Evolutionary conservation across 495 filamentous ascomycete species (phyloP).

Genomic region (Coniosporium apollinis): DNA sequence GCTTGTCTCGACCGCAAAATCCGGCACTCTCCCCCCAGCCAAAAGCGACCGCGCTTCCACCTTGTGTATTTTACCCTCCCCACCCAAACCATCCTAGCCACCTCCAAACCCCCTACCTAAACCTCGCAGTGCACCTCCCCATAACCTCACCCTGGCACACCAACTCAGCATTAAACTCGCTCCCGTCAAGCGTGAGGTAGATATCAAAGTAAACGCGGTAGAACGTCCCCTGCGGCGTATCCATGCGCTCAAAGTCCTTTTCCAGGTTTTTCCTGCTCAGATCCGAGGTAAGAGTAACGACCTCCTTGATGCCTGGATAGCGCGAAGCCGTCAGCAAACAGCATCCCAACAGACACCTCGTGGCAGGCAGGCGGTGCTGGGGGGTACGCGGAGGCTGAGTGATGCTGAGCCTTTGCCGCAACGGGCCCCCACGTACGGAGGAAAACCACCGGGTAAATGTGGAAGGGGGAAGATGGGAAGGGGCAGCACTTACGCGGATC

Average conservation of each 20-base stretch:
- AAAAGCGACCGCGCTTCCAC: too few species aligned
- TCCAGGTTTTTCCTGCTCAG: slow-evolving; percentile 95
- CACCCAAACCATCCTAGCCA: too few species aligned
- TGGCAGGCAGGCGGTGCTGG: too few species aligned
- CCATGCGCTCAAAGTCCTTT: slow-evolving; percentile 98
- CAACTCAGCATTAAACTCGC: slow-evolving; percentile 93
- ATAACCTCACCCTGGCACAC: slow-evolving; percentile 98
- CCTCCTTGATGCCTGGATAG: slow-evolving; percentile 87
- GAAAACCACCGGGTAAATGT: too few species aligned
- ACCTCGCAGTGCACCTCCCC: slow-evolving; percentile 85
- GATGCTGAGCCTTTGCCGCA: too few species aligned
- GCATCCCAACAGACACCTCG: too few species aligned
- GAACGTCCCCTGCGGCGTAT: slow-evolving; percentile 95
- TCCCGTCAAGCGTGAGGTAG: slow-evolving; percentile 90
- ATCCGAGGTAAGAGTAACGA: slow-evolving; percentile 93
- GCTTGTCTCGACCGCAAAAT: too few species aligned
- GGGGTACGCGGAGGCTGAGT: too few species aligned
- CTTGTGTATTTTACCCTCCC: too few species aligned
- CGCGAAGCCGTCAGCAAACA: slow-evolving; percentile 4
- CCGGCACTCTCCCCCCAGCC: too few species aligned
- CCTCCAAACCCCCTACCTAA: slow-evolving; percentile 31
- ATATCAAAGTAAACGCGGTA: slow-evolving; percentile 77
- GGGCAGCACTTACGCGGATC: slow-evolving; percentile 71
- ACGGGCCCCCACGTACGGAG: too few species aligned
- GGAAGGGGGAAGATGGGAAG: neutral